Percentiles rank a stretch among this genome's conserved stretches.
These are phyloP conservation scores for Nemania diffusa DNA, from an alignment of 2,329 filamentous ascomycete genomes.

Conservation along the genomic window DNA sequence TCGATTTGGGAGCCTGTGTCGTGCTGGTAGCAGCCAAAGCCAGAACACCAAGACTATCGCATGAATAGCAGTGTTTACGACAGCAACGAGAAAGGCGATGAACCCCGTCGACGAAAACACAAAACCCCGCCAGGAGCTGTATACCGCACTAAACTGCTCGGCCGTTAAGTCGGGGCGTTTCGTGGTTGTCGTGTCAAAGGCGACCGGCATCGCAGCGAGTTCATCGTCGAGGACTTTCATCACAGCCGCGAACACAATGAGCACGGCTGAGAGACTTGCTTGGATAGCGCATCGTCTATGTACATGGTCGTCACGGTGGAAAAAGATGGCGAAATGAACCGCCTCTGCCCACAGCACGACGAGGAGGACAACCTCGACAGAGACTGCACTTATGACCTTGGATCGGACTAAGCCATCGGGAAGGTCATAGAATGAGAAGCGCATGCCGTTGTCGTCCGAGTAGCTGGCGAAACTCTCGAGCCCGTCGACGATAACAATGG, in stretches of 20 bases:
- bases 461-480: constrained; percentile 5
- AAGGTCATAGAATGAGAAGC: constrained; percentile 16
- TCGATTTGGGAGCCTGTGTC: constrained; percentile 19
- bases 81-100: background rate
- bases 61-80: constrained; percentile 11
- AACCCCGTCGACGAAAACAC: background rate
- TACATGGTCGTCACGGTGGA: constrained; percentile 8
- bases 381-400: background rate
- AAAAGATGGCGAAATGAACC: constrained; percentile 14
- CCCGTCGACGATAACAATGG: background rate
- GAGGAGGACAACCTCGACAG: constrained; percentile 3
- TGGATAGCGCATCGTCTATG: constrained; percentile 11
- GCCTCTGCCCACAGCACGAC: background rate
- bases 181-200: background rate
- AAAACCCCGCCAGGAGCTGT: constrained; percentile 4
- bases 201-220: constrained; percentile 4
- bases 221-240: constrained; percentile 2
- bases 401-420: constrained; percentile 2
- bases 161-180: constrained; percentile 5
- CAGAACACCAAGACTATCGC: constrained; percentile 13
- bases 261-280: background rate
- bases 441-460: background rate
- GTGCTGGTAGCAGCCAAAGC: constrained; percentile 24
- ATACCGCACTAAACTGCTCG: constrained; percentile 11
- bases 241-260: constrained; percentile 4